Base-by-base conservation (phyloP, 1,139 yeast species). In the Lodderomyces metapsilosis region DNA sequence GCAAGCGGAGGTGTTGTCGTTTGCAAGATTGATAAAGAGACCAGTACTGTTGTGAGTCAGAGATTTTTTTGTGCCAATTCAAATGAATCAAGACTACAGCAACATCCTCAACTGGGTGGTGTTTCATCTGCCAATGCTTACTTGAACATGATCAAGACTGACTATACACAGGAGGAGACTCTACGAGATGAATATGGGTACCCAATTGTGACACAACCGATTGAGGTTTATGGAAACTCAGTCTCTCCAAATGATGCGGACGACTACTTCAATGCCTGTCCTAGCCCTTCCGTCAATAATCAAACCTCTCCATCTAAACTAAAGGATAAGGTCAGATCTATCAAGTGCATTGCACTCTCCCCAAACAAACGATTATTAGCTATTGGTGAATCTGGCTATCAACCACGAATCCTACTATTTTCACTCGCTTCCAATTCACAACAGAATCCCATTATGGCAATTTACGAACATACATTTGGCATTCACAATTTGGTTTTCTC, bases 1-100 rank as follows among this genome's bases (percentile, higher is more conserved):
- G 85, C 85, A 3, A 81, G 88, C 38, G 85, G 86, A 5, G 88
- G 88, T 0, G 86, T 80, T 1, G 84, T 81, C 4, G 78, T 80
- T 4, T 61, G 76, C 34, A 52, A 57, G 21, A 43, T 71, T 2
- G 56, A 62, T 40, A 32, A 34, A 23, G 33, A 21, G 5, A 48
- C 48, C 3, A 50, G 50, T 17, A 38, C 42, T 23, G 50, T 61
- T 0, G 36, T 48, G 13, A 45, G 56, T 40, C 82, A 76, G 50
- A 57, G 79, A 45, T 76, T 77, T 52, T 76, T 73, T 52, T 76
- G 80, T 57, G 82, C 82, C 23, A 74, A 73, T 43, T n/a, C 37
- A 23, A 12, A 20, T 13, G 30, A 25, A 20, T 17, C 24, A 20
- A 22, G 24, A 27, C 27, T n/a, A 13, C 32, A 36, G 30, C 21